A percentile compares a stretch with the other conserved stretches of the same genome.
Conservation (phyloP, 2,329 filamentous ascomycete species). For the Trichoderma arundinaceum region DNA sequence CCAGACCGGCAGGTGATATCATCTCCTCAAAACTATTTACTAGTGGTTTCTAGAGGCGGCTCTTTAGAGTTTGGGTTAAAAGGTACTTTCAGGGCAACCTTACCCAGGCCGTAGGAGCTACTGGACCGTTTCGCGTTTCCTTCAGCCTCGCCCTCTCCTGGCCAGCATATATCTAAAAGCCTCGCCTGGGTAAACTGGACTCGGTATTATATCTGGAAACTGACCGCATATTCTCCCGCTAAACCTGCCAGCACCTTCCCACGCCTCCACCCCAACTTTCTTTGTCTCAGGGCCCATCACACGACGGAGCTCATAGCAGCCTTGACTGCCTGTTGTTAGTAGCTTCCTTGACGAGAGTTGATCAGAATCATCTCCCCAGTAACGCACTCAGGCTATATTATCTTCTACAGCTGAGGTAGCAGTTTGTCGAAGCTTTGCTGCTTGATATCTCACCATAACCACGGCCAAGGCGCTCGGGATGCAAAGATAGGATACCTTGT, state of each 20-base stretch:
- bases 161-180: constrained; percentile 9
- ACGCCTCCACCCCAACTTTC: not conserved
- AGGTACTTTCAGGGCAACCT: constrained; percentile 24
- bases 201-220: not conserved
- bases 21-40: not conserved
- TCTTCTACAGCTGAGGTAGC: not conserved
- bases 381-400: not conserved
- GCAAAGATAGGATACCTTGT: constrained; percentile 9
- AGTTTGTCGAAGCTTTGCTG: not conserved
- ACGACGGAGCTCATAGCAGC: not conserved
- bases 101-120: constrained; percentile 22
- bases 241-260: no score
- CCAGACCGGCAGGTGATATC: not conserved
- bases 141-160: constrained; percentile 9
- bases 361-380: not conserved
- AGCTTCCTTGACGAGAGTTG: not conserved
- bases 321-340: not conserved
- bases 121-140: not conserved
- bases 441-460: not conserved
- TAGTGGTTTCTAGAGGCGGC: not conserved
- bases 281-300: not conserved
- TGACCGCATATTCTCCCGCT: constrained; percentile 18
- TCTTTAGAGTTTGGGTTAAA: constrained; percentile 9
- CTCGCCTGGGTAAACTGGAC: constrained; percentile 2
- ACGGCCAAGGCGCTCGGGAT: not conserved